Conservation (phyloP, 768 basidiomycete species). For the Pleurotus tuber-regium region DNA sequence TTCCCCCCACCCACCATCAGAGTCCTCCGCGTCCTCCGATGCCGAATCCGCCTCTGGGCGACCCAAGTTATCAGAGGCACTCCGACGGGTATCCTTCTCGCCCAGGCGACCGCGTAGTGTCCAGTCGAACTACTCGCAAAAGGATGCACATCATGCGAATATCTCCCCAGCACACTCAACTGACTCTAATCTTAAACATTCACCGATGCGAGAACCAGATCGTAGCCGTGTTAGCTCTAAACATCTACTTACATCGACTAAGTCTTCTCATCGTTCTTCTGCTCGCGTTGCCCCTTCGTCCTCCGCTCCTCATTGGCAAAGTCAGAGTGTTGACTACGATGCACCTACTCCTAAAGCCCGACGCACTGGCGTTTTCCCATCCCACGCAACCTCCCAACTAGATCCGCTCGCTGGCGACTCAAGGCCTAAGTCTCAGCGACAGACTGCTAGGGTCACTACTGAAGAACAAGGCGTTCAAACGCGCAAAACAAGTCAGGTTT, state of each 20-base stretch:
- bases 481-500: not conserved
- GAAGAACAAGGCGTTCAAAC: not conserved
- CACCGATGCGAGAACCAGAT: conserved; percentile 2
- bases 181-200: conserved; percentile 7
- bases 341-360: not conserved
- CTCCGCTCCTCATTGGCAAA: not conserved
- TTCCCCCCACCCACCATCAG: conserved; percentile 44
- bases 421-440: not conserved
- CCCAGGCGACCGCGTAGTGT: conserved; percentile 69
- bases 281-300: not conserved
- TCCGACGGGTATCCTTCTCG: conserved; percentile 70
- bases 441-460: not conserved
- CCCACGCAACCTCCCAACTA: not conserved
- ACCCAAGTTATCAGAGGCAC: conserved; percentile 68
- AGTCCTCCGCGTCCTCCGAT: conserved; percentile 49
- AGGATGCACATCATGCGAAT: too few species aligned
- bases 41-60: conserved; percentile 49
- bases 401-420: not conserved
- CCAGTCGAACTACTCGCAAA: too few species aligned
- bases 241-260: not conserved
- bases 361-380: not conserved
- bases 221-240: not conserved
- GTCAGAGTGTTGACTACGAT: not conserved
- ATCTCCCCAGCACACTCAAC: conserved; percentile 12
- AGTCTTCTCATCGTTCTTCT: not conserved